Conservation (phyloP, 805 yeast species). For the Phaffomyces antillensis region DNA sequence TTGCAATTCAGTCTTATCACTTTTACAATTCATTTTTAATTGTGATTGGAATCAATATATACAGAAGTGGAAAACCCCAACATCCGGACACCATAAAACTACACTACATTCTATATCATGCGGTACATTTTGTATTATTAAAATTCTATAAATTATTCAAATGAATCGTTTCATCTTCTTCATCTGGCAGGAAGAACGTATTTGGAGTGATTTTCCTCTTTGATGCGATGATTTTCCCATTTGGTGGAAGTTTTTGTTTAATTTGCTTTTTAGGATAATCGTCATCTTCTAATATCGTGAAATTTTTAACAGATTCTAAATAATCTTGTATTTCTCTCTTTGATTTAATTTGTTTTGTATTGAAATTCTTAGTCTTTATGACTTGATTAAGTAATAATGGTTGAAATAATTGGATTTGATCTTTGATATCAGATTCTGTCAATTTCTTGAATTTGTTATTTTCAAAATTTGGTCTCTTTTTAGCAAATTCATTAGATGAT, state of each 20-base stretch:
- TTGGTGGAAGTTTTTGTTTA: slow-evolving; percentile 76
- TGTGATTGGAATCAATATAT: no score
- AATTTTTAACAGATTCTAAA: slow-evolving; percentile 27
- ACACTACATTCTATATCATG: neutral
- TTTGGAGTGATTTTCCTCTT: slow-evolving; percentile 54
- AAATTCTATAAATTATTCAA: neutral
- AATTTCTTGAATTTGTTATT: slow-evolving; percentile 48
- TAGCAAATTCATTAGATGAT: slow-evolving; percentile 35
- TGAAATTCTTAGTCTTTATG: slow-evolving; percentile 34
- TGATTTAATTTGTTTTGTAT: slow-evolving; percentile 30
- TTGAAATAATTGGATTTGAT: slow-evolving; percentile 50
- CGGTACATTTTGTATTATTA: no score
- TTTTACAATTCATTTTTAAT: no score
- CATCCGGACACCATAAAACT: neutral
- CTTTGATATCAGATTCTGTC: slow-evolving; percentile 40
- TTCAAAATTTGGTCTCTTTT: slow-evolving; percentile 60
- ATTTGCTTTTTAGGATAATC: slow-evolving; percentile 76
- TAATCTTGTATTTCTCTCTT: slow-evolving; percentile 24
- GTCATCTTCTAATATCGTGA: slow-evolving; percentile 71
- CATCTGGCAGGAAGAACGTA: slow-evolving; percentile 39
- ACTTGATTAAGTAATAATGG: slow-evolving; percentile 43
- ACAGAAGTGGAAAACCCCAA: no score
- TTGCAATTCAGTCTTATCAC: no score
- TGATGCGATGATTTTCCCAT: slow-evolving; percentile 68
- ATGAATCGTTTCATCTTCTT: neutral